These are phyloP conservation scores for Pyrus bretschneideri DNA, from an alignment of 306 rosid genomes.

Conservation along the genomic window DNA sequence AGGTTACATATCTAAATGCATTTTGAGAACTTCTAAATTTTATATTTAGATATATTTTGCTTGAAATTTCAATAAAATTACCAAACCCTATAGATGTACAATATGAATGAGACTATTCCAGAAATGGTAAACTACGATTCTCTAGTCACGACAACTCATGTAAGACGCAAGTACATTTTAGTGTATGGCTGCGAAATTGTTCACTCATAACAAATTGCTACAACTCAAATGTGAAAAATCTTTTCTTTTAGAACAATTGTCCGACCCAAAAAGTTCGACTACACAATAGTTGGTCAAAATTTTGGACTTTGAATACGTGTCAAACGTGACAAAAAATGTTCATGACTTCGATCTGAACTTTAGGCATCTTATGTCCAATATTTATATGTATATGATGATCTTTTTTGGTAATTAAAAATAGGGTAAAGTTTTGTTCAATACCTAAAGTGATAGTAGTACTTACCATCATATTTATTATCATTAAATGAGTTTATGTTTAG, in stretches of 20 bases:
- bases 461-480: rapidly evolving
- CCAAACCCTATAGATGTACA: background rate
- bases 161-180: background rate
- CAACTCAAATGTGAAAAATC: background rate
- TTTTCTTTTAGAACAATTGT: no score
- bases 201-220: background rate
- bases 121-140: no score
- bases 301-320: background rate
- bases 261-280: background rate
- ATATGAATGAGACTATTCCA: no score
- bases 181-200: background rate
- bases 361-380: background rate
- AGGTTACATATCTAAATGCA: background rate
- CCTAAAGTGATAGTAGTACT: no score
- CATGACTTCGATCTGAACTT: background rate
- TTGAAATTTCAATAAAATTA: no score
- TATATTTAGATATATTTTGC: background rate
- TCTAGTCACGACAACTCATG: background rate
- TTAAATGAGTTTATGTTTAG: no score
- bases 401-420: no score
- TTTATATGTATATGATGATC: no score
- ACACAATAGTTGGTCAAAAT: background rate
- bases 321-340: background rate
- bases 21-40: background rate
- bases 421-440: no score